Base-by-base conservation (phyloP, 352 stramenopile genomes). In the Aphanomyces euteiches region DNA sequence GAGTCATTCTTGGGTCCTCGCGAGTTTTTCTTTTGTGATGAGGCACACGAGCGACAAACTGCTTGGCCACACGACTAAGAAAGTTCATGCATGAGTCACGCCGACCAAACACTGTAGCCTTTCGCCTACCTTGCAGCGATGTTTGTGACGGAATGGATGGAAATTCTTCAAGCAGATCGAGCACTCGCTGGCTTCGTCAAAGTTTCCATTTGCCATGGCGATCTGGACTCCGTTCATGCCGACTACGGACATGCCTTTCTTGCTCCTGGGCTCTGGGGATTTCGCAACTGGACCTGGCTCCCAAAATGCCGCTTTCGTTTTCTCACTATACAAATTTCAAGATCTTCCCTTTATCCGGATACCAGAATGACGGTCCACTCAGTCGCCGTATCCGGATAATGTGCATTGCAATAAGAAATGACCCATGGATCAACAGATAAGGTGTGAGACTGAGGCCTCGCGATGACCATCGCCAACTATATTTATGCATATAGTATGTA, bases 121-220 rank as follows among this genome's bases (percentile, higher is more conserved):
- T 28, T 28, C 28, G 28, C 64, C 61, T 78, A 94, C 87, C 68
- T 80, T 77, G 66, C 87, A 94, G 56, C 87, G 87, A 68, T 94
- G 85, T 64, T 93, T 94, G 68, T 84, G 83, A 38, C 87, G 85
- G 56, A 94, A 94, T 21, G 85, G 83, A 77, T 93, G 83, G 72
- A 94, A 93, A 61, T 90, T 92, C 73, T 92, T 94, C 50, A 90
- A 77, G 73, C 87, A 94, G 66, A 90, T 80, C 63, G 75, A 81
- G 74, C 87, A 94, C 71, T 94, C 87, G 65, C 63, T 48, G 4
- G 83, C 75, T 4, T 81, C 77, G 45, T 93, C 84, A 47, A 81
- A 93, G 43, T 17, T 50, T 6, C 37, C 13, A 7, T 19, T 36
- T 7, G 43, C 21, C 64, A 70, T 70, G n/a, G 19, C 19, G 34